Evolutionary conservation across 139 green algal species (phyloP), one percentile per base, ranked within the genome.

Genomic region (Coelastrella sp.): DNA sequence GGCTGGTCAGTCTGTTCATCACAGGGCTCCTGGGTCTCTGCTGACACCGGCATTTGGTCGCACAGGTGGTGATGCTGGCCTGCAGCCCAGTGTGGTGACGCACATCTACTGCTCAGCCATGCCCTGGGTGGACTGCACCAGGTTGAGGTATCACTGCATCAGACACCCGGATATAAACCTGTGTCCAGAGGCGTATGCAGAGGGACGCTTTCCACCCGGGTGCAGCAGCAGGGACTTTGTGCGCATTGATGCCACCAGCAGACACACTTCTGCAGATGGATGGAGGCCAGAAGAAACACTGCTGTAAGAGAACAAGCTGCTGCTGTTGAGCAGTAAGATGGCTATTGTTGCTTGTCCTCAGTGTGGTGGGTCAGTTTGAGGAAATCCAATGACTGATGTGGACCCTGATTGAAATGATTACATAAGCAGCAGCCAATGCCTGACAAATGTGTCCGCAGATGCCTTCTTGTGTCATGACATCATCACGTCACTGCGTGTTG

Each of bases 111-210:
- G 95, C 88, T 89, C 80, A 17, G 93, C 90, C 35, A 93, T 94
- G 79, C 94, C 92, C 41, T 97, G 93, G 88, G 91, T 92, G 15
- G 92, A 98, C 19, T 98, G 94, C 91, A 96, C 91, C 0, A 79
- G 48, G 13, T 73, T 93, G 73, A 89, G 95, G 34, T 98, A 98
- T 87, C 96, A 99, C 87, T 99, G 94, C 93, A 92, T 86, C 32
- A 93, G 90, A 83, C 15, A 81, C 50, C 91, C 94, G 0, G 92
- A 95, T 43, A 78, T 98, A 8, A 90, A 96, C 89, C 85, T 98
- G 23, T 97, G 72, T 41, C 72, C 72, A 23, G 45, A 25, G 15
- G 94, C 92, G n/a, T 95, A 89, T 71, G 86, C 83, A n/a, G 87
- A 97, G 85, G 96, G 96, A 25, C 83, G 86, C 34, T 97, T 98